These are phyloP conservation scores for Metschnikowia baotianmanensis DNA, from an alignment of 805 yeast genomes.

Conservation along the genomic window DNA sequence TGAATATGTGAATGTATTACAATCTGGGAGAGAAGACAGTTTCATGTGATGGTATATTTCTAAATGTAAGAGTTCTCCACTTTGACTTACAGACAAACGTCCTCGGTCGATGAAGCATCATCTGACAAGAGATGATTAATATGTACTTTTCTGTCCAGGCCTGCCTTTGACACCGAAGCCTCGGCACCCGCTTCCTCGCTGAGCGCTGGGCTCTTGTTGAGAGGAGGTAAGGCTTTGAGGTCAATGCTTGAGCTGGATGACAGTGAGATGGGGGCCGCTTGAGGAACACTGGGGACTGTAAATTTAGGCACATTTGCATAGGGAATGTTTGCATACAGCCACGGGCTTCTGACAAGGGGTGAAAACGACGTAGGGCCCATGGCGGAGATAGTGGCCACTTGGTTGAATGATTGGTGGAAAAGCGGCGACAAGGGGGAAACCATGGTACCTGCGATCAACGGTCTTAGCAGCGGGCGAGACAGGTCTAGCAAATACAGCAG, in stretches of 20 bases:
- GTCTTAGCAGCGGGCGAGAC: constrained; percentile 8
- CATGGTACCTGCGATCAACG: constrained; percentile 18
- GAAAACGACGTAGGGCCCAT: constrained; percentile 1
- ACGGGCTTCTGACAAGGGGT: constrained; percentile 6
- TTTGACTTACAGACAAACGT: not conserved
- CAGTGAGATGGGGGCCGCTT: not conserved
- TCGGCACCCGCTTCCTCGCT: not conserved
- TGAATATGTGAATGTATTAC: no score
- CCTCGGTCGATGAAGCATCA: constrained; percentile 4
- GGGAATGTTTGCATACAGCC: constrained; percentile 1
- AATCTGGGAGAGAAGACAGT: no score
- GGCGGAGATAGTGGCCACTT: constrained; percentile 11
- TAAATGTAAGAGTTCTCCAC: constrained; percentile 1
- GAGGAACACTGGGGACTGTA: constrained; percentile 1
- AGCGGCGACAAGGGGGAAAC: constrained; percentile 41
- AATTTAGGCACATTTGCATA: not conserved
- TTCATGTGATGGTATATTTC: no score
- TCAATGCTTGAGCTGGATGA: not conserved
- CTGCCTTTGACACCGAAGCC: not conserved
- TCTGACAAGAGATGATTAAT: constrained; percentile 7
- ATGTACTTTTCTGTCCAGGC: constrained; percentile 1
- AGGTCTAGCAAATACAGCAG: constrained; percentile 19
- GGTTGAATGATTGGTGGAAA: constrained; percentile 36
- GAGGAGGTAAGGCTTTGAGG: not conserved
- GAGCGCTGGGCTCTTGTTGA: not conserved